Base-by-base conservation (phyloP, 441 rosid species). In the Bocquillonia castaneifolia region DNA sequence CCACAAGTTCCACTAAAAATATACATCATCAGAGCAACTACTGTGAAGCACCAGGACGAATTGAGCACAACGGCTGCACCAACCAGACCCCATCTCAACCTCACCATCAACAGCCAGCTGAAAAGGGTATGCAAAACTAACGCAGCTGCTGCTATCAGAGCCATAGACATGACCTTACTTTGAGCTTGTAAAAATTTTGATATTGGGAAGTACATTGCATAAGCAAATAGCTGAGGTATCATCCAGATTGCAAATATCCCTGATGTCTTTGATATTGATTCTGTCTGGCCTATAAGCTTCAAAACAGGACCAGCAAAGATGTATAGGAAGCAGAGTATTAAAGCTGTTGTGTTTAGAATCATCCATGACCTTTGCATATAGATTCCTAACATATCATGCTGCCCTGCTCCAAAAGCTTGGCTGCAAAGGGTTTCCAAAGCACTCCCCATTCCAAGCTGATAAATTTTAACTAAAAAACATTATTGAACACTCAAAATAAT, bases 321-420 rank as follows among this genome's bases (percentile, higher is more conserved):
- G 73, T 87, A 91, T 25, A 91, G 76, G 0, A 90, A 84, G 50
- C 82, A 71, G 22, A 91, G 72, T 29, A 81, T 39, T 34, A 84
- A 32, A 40, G 88, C 82, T 20, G 94, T 72, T 0, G 75, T 82
- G 10, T 69, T 39, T 5, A 91, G 85, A 74, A 89, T 89, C 48
- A 93, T 75, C 96, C 89, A 84, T 10, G 98, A 93, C 51, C 98
- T 85, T 66, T 93, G 98, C 85, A 89, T 64, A 74, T 93, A 93
- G 26, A 91, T 80, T 2, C 98, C 98, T 5, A 91, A 77, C 83
- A 91, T 77, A 22, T 80, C 81, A 6, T 77, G 47, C 70, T 88
- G 86, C 34, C 93, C 92, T 4, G 96, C 90, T 1, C 92, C 96
- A 65, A 80, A 87, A 29, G 96, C 92, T 61, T 89, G 96, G 23